Conservation (phyloP, 2,329 filamentous ascomycete genomes). For the Pseudonectria foliicola region DNA sequence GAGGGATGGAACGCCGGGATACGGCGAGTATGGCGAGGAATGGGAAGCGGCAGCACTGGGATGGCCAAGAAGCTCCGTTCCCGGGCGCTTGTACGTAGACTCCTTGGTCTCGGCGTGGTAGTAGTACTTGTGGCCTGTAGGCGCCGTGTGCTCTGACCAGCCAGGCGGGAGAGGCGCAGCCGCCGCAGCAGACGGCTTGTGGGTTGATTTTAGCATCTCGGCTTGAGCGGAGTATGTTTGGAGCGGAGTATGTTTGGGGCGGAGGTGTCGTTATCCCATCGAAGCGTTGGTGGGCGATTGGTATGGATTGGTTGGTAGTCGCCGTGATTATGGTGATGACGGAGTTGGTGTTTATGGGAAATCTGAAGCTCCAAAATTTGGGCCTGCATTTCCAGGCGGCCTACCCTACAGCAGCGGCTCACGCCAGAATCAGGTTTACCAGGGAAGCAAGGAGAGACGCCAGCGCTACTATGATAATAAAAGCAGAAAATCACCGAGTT, state of each 20-base stretch:
- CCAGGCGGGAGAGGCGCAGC: slow-evolving; percentile 62
- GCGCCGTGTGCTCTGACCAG: slow-evolving; percentile 92
- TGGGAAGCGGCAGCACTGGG: slow-evolving; percentile 18
- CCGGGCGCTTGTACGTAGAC: slow-evolving; percentile 81
- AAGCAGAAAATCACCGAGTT: no score
- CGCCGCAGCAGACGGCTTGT: slow-evolving; percentile 47
- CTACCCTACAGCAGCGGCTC: slow-evolving; percentile 5
- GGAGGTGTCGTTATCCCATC: neutral
- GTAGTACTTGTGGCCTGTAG: slow-evolving; percentile 81
- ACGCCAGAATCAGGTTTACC: no score
- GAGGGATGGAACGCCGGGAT: slow-evolving; percentile 30
- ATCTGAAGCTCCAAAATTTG: slow-evolving; percentile 5
- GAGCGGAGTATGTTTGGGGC: no score
- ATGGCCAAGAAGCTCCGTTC: slow-evolving; percentile 18
- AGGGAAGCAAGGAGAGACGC: no score
- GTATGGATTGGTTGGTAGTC: neutral
- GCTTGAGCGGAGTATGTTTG: slow-evolving; percentile 1
- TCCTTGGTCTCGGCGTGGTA: slow-evolving; percentile 76
- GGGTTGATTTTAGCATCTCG: slow-evolving; percentile 69
- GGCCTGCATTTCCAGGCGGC: slow-evolving; percentile 4
- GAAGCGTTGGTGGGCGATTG: neutral
- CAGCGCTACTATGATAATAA: no score
- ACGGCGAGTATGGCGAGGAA: slow-evolving; percentile 23
- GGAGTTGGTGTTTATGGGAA: slow-evolving; percentile 1
- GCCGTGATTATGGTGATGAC: slow-evolving; percentile 1